Evolutionary conservation across 495 filamentous ascomycete genomes (phyloP).

Genomic region (Talaromyces stipitatus): DNA sequence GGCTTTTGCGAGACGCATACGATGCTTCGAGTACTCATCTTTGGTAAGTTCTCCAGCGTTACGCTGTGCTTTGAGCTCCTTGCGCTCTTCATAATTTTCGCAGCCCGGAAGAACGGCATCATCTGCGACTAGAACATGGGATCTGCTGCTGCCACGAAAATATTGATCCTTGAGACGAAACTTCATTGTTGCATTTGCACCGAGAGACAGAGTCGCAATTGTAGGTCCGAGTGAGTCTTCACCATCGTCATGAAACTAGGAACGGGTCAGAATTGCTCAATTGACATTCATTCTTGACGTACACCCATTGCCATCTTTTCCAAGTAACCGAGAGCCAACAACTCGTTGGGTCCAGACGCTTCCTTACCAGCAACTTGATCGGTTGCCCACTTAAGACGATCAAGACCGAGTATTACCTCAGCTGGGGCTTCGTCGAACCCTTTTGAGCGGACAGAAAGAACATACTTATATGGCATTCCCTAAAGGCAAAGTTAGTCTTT

Average conservation of each 20-base stretch:
- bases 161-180: slow-evolving; percentile 61
- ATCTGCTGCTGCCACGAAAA: slow-evolving; percentile 29
- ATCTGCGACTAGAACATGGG: slow-evolving; percentile 2
- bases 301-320: slow-evolving; percentile 61
- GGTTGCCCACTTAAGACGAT: slow-evolving; percentile 61
- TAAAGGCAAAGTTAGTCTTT: slow-evolving; percentile 15
- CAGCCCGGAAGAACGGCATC: slow-evolving; percentile 31
- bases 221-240: slow-evolving; percentile 67
- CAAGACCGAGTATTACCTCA: slow-evolving; percentile 47
- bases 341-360: slow-evolving; percentile 51
- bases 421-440: slow-evolving; percentile 54
- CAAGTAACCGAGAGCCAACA: slow-evolving; percentile 70
- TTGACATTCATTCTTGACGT: slow-evolving; percentile 19
- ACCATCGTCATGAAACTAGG: slow-evolving; percentile 79
- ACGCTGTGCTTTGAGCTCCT: slow-evolving; percentile 23
- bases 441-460: slow-evolving; percentile 57
- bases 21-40: slow-evolving; percentile 14
- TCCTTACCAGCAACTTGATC: slow-evolving; percentile 25
- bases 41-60: slow-evolving; percentile 13
- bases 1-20: slow-evolving; percentile 2
- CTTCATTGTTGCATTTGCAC: slow-evolving; percentile 57
- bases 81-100: slow-evolving; percentile 27
- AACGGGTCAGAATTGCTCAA: slow-evolving; percentile 15
- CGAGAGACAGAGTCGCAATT: slow-evolving; percentile 69
- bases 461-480: slow-evolving; percentile 80